Percentiles rank a stretch among this genome's conserved stretches.
Conservation (phyloP, 208 protist genomes). For the Sergeia podlipaevii region DNA sequence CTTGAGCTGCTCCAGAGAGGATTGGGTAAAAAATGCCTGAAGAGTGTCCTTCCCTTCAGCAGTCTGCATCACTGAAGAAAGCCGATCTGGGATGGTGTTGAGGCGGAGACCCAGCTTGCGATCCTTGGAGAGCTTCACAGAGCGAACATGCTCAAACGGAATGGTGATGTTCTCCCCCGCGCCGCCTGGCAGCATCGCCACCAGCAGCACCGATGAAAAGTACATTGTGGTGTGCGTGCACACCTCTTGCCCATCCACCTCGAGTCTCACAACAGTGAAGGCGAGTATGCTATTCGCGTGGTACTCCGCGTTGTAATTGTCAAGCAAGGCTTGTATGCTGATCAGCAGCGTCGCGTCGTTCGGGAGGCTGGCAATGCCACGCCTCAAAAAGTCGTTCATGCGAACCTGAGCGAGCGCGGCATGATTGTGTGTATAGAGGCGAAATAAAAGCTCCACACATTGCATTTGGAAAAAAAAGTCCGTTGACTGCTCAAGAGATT, state of each 20-base stretch:
- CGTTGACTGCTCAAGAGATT: slow-evolving; percentile 34
- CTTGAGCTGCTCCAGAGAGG: slow-evolving; percentile 50
- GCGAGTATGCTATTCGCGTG: slow-evolving; percentile 23
- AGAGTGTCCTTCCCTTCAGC: slow-evolving; percentile 36
- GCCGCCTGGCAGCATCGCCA: slow-evolving; percentile 52
- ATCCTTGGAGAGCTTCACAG: slow-evolving; percentile 72
- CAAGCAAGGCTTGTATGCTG: slow-evolving; percentile 57
- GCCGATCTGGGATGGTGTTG: slow-evolving; percentile 49
- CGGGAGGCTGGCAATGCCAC: slow-evolving; percentile 54
- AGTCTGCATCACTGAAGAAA: slow-evolving; percentile 52
- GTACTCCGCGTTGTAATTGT: slow-evolving; percentile 63
- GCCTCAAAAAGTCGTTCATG: slow-evolving; percentile 46
- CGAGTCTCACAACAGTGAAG: slow-evolving; percentile 55
- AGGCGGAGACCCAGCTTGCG: slow-evolving; percentile 70
- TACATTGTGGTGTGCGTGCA: slow-evolving; percentile 70
- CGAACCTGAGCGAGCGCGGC: slow-evolving; percentile 35
- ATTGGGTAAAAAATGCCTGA: slow-evolving; percentile 64
- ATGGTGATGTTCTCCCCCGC: slow-evolving; percentile 75
- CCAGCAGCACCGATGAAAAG: slow-evolving; percentile 72
- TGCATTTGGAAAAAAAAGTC: slow-evolving; percentile 91
- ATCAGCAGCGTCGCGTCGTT: slow-evolving; percentile 71
- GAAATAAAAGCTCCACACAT: slow-evolving; percentile 81
- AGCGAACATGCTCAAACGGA: slow-evolving; percentile 83
- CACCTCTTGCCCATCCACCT: slow-evolving; percentile 45
- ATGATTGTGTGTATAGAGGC: slow-evolving; percentile 58